Conservation (phyloP, 148 eudicot genomes). For the Camellia lanceoleosa region DNA sequence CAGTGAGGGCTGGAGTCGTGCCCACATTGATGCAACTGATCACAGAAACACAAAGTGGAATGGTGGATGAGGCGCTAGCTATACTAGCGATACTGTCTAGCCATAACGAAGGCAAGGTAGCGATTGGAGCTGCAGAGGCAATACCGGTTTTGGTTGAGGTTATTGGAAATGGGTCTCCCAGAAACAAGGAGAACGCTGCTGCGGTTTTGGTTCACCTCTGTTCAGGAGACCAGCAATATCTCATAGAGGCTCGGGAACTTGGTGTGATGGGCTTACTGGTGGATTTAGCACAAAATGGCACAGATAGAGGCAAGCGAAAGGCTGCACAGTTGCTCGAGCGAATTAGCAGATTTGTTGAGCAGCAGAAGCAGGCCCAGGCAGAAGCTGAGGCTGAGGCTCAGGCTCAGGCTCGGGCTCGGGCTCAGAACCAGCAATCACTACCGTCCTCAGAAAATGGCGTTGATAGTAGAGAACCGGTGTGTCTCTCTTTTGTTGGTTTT, state of each 20-base stretch:
- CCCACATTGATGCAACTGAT: slow-evolving; percentile 73
- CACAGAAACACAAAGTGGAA: slow-evolving; percentile 69
- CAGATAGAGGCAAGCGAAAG: slow-evolving; percentile 86
- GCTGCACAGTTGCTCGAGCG: slow-evolving; percentile 78
- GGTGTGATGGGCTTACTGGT: slow-evolving; percentile 51
- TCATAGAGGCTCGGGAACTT: slow-evolving; percentile 58
- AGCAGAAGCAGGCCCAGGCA: slow-evolving; percentile 53
- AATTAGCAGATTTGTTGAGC: slow-evolving; percentile 62
- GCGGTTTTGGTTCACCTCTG: slow-evolving; percentile 89
- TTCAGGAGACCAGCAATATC: slow-evolving; percentile 58
- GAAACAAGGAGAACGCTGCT: slow-evolving; percentile 93
- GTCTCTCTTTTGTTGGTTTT: slow-evolving; percentile 4
- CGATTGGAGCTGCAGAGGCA: slow-evolving; percentile 76
- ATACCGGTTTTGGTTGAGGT: slow-evolving; percentile 77
- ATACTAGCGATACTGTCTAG: slow-evolving; percentile 82
- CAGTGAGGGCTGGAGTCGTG: slow-evolving; percentile 81
- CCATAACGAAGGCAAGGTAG: slow-evolving; percentile 80
- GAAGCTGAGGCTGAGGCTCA: slow-evolving; percentile 35
- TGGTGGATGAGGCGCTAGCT: slow-evolving; percentile 91
- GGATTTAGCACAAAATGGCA: slow-evolving; percentile 71
- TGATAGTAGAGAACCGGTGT: slow-evolving; percentile 29
- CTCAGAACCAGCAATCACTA: slow-evolving; percentile 15
- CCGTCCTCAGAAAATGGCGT: slow-evolving; percentile 24
- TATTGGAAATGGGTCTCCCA: slow-evolving; percentile 74
- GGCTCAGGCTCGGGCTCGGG: slow-evolving; percentile 11